Conservation (phyloP, 495 filamentous ascomycete species). For the Xylaria cubensis region DNA sequence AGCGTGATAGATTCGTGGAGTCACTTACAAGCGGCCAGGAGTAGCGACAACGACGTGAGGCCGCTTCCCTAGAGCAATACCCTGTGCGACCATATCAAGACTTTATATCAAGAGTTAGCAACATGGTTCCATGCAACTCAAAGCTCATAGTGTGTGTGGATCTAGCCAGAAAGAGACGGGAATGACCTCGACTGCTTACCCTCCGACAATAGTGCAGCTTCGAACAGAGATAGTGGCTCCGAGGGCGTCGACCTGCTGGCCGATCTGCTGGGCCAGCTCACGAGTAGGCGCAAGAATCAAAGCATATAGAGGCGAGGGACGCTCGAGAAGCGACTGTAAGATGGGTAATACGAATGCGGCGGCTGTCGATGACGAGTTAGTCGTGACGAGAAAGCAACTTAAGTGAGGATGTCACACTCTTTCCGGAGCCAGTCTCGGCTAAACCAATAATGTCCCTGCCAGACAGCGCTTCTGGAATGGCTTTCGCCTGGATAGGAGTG, state of each 20-base stretch:
- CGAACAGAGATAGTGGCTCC: constrained; percentile 83
- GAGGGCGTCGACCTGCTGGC: constrained; percentile 80
- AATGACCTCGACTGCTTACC: constrained; percentile 38
- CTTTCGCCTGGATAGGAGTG: constrained; percentile 77
- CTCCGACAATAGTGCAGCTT: constrained; percentile 82
- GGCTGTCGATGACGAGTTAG: constrained; percentile 28
- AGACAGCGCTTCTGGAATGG: constrained; percentile 81
- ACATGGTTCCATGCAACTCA: neutral
- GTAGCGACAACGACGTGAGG: constrained; percentile 91
- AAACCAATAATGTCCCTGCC: constrained; percentile 89
- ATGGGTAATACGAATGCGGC: constrained; percentile 92
- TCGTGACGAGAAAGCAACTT: neutral
- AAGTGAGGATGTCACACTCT: constrained; percentile 58
- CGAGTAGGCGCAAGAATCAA: constrained; percentile 90
- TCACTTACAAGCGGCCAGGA: constrained; percentile 70
- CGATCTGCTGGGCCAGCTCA: constrained; percentile 90
- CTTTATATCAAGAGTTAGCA: constrained; percentile 19
- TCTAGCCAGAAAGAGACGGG: neutral
- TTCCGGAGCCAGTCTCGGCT: constrained; percentile 93
- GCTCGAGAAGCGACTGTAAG: constrained; percentile 83
- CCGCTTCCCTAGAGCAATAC: constrained; percentile 87
- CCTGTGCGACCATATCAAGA: constrained; percentile 92
- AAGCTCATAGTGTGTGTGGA: neutral
- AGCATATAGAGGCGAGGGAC: constrained; percentile 76
- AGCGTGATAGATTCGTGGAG: neutral